Base-by-base conservation (phyloP, 2,329 filamentous ascomycete genomes). In the Hypoxylon sp. region DNA sequence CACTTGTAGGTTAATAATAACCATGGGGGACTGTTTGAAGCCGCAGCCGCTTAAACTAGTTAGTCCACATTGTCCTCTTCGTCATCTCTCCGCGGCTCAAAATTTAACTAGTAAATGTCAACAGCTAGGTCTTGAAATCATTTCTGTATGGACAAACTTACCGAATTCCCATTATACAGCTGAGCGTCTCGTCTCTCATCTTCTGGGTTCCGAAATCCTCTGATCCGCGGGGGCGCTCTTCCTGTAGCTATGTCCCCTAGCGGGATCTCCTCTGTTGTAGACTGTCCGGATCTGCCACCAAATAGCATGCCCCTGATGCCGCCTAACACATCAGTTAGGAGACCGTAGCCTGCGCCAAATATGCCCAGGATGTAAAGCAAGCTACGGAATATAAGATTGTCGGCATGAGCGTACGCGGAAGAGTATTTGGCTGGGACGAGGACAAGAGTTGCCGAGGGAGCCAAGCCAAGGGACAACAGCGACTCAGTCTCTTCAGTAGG, bases 111-210 rank as follows among this genome's bases (percentile, higher is more conserved):
- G 57, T 48, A 13, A 2, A 59, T 57, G 71, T 81, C 72, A 83
- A 80, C 46, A 50, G 54, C 33, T n/a, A 52, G 9, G 0, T 33
- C n/a, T 6, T 37, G 26, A 11, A 19, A 9, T 5, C 3, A 31
- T 19, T 5, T 33, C 19, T 29, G 22, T 6, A 29, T 33, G 37
- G 29, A 44, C 10, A 22, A 42, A 59, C 88, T 80, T 84, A 94
- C 92, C 78, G 93, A 93, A 76, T 97, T 98, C 1, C 94, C 94
- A 76, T 98, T 98, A 77, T 98, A 97, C 51, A 97, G 87, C 76
- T 97, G 91, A 48, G 89, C 86, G 69, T 90, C 85, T 61, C 87
- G 80, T 59, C 84, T 83, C 42, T 85, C 82, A 67, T 87, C 83
- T 19, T 85, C 82, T 42, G 85, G 82, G 66, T 90, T 87, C 70